phyloP scores from a whole-genome alignment of 495 filamentous ascomycete species.

The Penicillium atrosanguineum region DNA sequence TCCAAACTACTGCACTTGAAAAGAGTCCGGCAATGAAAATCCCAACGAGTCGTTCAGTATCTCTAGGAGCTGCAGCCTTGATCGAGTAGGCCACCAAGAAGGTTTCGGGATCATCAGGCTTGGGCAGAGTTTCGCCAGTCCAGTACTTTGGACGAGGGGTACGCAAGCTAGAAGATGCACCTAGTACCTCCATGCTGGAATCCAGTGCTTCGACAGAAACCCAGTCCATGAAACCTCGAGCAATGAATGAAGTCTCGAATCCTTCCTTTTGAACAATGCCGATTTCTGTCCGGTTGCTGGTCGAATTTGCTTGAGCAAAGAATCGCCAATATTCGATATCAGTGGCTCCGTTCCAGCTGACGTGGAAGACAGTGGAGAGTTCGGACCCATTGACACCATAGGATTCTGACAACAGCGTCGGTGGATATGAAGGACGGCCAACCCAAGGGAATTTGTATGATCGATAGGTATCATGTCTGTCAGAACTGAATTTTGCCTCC shows the following conservation, averaged over 20 bases:
- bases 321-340: constrained; percentile 17
- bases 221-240: constrained; percentile 12
- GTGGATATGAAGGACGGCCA: constrained; percentile 11
- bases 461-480: constrained; percentile 13
- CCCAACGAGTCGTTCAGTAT: no score
- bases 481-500: constrained; percentile 13
- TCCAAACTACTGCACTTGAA: no score
- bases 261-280: constrained; percentile 7
- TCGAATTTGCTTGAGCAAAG: not conserved
- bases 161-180: not conserved
- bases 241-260: constrained; percentile 11
- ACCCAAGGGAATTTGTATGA: constrained; percentile 19
- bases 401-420: not conserved
- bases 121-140: not conserved
- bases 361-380: constrained; percentile 15
- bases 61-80: no score
- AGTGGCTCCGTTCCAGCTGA: constrained; percentile 20
- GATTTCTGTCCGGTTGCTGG: not conserved
- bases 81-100: no score
- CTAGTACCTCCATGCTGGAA: not conserved
- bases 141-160: not conserved
- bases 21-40: no score
- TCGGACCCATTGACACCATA: constrained; percentile 9
- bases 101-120: not conserved
- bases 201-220: constrained; percentile 15